phyloP scores from a whole-genome alignment of 352 stramenopile genomes.

The Stramenopiles sp. region DNA sequence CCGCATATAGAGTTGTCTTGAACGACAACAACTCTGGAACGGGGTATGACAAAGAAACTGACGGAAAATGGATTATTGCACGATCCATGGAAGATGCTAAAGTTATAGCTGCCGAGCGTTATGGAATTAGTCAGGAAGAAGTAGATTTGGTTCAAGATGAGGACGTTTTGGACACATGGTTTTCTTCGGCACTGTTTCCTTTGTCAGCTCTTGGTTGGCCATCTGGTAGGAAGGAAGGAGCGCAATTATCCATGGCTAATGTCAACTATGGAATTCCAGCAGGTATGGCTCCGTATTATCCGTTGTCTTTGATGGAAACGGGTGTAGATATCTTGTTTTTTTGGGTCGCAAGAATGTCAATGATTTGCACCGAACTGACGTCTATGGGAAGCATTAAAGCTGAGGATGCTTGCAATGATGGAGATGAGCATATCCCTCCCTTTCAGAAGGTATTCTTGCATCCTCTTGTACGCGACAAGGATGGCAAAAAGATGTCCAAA shows the following conservation, averaged over 20 bases:
- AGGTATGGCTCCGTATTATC: constrained; percentile 75
- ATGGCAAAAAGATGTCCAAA: constrained; percentile 99
- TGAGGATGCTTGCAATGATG: too few relatives aligned
- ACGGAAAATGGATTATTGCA: constrained; percentile 82
- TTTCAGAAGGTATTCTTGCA: constrained; percentile 96
- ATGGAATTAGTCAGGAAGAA: constrained; percentile 44
- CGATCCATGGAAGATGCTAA: constrained; percentile 65
- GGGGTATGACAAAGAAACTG: constrained; percentile 30
- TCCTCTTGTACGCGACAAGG: constrained; percentile 98
- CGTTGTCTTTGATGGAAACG: constrained; percentile 88
- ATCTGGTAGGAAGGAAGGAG: constrained; percentile 50
- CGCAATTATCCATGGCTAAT: constrained; percentile 35
- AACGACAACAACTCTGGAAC: too few relatives aligned
- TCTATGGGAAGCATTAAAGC: constrained; percentile 37
- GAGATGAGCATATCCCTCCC: constrained; percentile 47
- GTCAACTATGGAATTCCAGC: too few relatives aligned
- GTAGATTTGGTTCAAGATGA: constrained; percentile 80
- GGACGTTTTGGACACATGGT: constrained; percentile 99
- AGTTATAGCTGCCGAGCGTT: constrained; percentile 50
- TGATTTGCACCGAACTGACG: constrained; percentile 95
- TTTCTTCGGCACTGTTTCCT: constrained; percentile 90
- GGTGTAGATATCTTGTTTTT: constrained; percentile 99
- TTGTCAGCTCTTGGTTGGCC: constrained; percentile 79
- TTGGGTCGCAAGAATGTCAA: constrained; percentile 99
- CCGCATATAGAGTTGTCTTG: constrained; percentile 86